A percentile compares a stretch with the other conserved stretches of the same genome.
These are phyloP conservation scores for Macrocybe gigantea DNA, from an alignment of 768 basidiomycete species.

Conservation along the genomic window DNA sequence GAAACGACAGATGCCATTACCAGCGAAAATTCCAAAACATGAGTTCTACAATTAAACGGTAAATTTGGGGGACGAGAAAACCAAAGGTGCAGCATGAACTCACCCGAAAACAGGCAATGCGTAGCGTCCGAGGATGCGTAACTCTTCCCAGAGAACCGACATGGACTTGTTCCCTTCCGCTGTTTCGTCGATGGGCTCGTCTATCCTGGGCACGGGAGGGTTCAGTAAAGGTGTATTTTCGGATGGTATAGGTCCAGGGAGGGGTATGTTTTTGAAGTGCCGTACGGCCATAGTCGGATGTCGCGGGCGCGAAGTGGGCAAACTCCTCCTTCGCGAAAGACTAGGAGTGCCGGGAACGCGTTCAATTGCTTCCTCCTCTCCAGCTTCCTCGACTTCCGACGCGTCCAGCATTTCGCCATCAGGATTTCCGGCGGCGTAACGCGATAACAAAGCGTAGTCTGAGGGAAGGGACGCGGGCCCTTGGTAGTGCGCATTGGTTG, in stretches of 20 bases:
- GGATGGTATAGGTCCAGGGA: constrained; percentile 13
- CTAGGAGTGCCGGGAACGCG: constrained; percentile 1
- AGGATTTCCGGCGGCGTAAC: constrained; percentile 30
- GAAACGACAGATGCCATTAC: constrained; percentile 79
- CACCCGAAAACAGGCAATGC: constrained; percentile 71
- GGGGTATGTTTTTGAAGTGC: constrained; percentile 3
- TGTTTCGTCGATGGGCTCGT: constrained; percentile 36
- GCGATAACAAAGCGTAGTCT: constrained; percentile 59
- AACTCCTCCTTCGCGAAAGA: constrained; percentile 2
- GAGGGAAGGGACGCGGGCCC: constrained; percentile 56
- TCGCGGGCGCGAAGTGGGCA: constrained; percentile 8
- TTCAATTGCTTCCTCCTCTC: background rate
- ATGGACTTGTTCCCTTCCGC: constrained; percentile 20
- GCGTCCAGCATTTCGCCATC: constrained; percentile 13
- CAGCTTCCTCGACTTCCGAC: constrained; percentile 11
- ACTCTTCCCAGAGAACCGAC: constrained; percentile 50
- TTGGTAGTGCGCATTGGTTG: constrained; percentile 51
- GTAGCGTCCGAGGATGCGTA: constrained; percentile 52
- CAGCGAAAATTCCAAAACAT: constrained; percentile 81
- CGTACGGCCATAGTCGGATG: constrained; percentile 4
- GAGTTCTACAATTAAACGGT: constrained; percentile 43
- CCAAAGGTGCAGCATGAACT: constrained; percentile 15
- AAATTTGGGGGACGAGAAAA: background rate
- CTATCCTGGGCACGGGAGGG: constrained; percentile 51
- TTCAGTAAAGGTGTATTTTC: constrained; percentile 59